Conservation (phyloP, 306 rosid genomes). For the Lagenaria siceraria region DNA sequence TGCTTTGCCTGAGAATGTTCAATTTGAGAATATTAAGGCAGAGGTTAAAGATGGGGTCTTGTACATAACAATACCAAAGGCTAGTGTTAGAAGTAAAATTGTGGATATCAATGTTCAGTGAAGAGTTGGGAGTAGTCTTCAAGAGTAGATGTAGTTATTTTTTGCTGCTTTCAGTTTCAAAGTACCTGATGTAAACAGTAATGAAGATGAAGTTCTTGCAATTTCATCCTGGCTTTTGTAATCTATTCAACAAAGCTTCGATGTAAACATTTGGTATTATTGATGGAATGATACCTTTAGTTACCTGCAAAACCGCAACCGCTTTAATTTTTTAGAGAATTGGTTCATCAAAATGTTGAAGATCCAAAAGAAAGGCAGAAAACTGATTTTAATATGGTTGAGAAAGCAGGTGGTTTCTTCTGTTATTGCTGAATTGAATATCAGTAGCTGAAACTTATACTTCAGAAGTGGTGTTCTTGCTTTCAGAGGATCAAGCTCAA, state of each 20-base stretch:
- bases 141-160: background rate
- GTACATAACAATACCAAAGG: constrained; percentile 56
- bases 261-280: background rate
- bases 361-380: background rate
- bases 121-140: background rate
- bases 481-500: background rate
- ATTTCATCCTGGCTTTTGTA: background rate
- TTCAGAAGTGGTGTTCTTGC: background rate
- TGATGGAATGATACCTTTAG: background rate
- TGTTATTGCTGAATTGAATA: background rate
- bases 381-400: background rate
- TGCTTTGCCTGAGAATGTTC: constrained; percentile 61
- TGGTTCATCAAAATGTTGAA: background rate
- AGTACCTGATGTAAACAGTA: background rate
- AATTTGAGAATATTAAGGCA: constrained; percentile 58
- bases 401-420: background rate
- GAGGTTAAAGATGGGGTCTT: constrained; percentile 83
- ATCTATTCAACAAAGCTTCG: background rate
- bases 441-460: background rate
- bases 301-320: background rate
- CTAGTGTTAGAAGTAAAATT: constrained; percentile 15
- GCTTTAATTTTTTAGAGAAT: background rate
- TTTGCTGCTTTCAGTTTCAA: background rate
- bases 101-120: constrained; percentile 44
- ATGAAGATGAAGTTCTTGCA: background rate